These are phyloP conservation scores for Penicillium sp. DNA, from an alignment of 2,329 filamentous ascomycete species.

Conservation along the genomic window DNA sequence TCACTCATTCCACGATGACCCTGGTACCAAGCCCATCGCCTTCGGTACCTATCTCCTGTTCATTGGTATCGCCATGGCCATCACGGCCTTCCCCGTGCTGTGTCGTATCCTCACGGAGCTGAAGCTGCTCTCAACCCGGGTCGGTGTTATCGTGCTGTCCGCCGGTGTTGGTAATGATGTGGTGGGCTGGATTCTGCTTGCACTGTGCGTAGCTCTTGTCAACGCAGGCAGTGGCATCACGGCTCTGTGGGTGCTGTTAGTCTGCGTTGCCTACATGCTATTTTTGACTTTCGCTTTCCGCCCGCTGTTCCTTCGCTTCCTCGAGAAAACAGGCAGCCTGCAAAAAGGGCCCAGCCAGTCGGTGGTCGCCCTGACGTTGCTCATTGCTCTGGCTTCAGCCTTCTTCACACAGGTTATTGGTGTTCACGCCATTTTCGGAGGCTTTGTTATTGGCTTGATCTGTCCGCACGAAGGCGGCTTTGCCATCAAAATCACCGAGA, in stretches of 20 bases:
- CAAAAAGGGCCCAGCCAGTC: slow-evolving; percentile 85
- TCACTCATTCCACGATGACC: slow-evolving; percentile 64
- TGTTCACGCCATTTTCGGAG: slow-evolving; percentile 91
- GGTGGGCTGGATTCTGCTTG: slow-evolving; percentile 85
- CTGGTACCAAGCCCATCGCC: slow-evolving; percentile 55
- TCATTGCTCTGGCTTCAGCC: slow-evolving; percentile 74
- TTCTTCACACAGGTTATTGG: slow-evolving; percentile 92
- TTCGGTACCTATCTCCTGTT: slow-evolving; percentile 71
- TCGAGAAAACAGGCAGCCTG: slow-evolving; percentile 72
- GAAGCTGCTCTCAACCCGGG: slow-evolving; percentile 77
- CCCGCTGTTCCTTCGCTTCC: slow-evolving; percentile 71
- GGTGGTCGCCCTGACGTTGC: slow-evolving; percentile 76
- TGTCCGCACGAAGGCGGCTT: slow-evolving; percentile 88
- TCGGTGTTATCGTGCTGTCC: slow-evolving; percentile 84
- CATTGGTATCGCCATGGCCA: slow-evolving; percentile 88
- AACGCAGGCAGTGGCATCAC: slow-evolving; percentile 81
- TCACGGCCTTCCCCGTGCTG: slow-evolving; percentile 85
- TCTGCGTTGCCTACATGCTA: slow-evolving; percentile 70
- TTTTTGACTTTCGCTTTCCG: slow-evolving; percentile 72
- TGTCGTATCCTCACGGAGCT: slow-evolving; percentile 91
- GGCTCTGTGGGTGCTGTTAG: slow-evolving; percentile 80
- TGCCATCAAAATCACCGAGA: slow-evolving; percentile 86
- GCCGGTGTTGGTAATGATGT: slow-evolving; percentile 94
- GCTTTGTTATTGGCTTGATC: slow-evolving; percentile 84
- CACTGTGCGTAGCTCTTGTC: slow-evolving; percentile 87